Evolutionary conservation across 345 rosid genomes (phyloP), one percentile per base, ranked within the genome.

Genomic region (Eutrema heterophyllum): DNA sequence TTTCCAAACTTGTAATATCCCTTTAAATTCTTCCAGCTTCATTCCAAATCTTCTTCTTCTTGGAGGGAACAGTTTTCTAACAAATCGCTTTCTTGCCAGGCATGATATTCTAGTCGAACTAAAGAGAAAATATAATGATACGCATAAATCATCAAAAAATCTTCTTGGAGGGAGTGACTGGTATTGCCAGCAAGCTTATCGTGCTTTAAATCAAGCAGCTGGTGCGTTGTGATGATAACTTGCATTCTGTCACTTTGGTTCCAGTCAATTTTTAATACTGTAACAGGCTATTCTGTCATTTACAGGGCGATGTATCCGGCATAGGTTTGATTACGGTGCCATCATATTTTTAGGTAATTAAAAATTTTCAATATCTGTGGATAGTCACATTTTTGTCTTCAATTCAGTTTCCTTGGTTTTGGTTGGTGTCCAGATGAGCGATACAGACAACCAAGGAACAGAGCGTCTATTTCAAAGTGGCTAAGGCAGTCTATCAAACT

Each of bases 381-480:
- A n/a, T n/a, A n/a, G n/a, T n/a, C n/a, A 29, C 30, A 29, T 32
- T 72, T 35, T 46, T 64, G 33, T 30, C 5, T 8, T 67, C 51
- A 58, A 35, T 40, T 29, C 9, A 18, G 51, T 57, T 57, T 6
- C 60, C 35, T 56, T 74, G 24, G 72, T 57, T 58, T 66, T 67
- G 71, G 32, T 74, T 21, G 24, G 55, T 70, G 24, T 21, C 67
- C 86, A 94, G 98, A 94, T 84, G 92, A 88, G 81, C 91, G 97
- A 32, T 94, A 81, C 81, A 79, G 57, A 70, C 87, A 91, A 65
- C 89, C 85, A 80, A 80, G 89, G 83, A 91, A 91, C 61, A 81
- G 76, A 72, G 70, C 73, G 40, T 77, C 88, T 70, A 87, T 91
- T 82, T 87, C 98, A 38, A 94, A 89, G 82, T 91, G 98, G 98